Base-by-base conservation (phyloP, 2,329 filamentous ascomycete genomes). In the Diplodia sapinea region DNA sequence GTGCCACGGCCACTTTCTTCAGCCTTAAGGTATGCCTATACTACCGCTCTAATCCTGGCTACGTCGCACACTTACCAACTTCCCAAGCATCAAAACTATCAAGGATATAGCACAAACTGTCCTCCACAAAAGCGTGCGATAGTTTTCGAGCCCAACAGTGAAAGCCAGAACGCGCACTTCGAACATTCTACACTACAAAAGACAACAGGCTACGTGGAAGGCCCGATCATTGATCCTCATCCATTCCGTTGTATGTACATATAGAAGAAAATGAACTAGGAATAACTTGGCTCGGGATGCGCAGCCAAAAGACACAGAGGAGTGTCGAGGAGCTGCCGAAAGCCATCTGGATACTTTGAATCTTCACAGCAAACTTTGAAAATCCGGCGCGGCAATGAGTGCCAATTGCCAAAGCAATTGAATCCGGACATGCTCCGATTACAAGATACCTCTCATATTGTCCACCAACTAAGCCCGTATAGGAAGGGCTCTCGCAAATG, bases 161-260 rank as follows among this genome's bases (percentile, higher is more conserved):
- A 8, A 71, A 72, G 0, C 74, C 79, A 59, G 72, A 75, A 69
- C 84, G 82, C 69, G 82, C 23, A 84, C 82, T 1, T 83, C 83
- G 75, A 80, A 79, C 81, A 79, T 8, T 77, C 77, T 40, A 73
- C 74, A 12, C 76, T 84, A 2, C 82, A 84, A 71, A 73, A 77
- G 52, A 74, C 74, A 0, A 69, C 83, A 40, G 69, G 67, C n/a
- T 73, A 74, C 8, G 73, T 80, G 70, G 67, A 78, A 56, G 70
- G 70, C 8, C 74, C 79, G 20, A 83, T 83, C 68, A 73, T 74
- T 40, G 82, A 84, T 70, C 81, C 80, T 0, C 91, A 93, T 75
- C 82, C 93, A 23, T 88, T 85, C 74, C 84, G 89, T 3, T 81
- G 93, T n/a, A 20, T 8, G 1, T 26, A 26, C 23, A 26, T 26